These are phyloP conservation scores for Ilyonectria destructans DNA, from an alignment of 2,329 filamentous ascomycete species.

Conservation along the genomic window DNA sequence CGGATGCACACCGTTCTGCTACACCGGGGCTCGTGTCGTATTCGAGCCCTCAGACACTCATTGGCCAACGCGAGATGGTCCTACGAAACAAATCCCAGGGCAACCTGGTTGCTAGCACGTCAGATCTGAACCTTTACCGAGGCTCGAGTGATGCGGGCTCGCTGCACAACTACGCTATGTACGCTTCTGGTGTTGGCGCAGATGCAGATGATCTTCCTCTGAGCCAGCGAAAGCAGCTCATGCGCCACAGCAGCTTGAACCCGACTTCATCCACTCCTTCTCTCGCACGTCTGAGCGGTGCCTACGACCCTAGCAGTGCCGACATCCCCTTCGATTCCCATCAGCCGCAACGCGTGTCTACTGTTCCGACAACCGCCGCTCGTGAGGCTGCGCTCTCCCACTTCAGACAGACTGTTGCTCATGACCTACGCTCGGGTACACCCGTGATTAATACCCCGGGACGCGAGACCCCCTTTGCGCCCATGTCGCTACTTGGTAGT, in stretches of 20 bases:
- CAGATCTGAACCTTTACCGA: slow-evolving; percentile 49
- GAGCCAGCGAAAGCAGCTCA: slow-evolving; percentile 74
- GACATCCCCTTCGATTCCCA: slow-evolving; percentile 67
- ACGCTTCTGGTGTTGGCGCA: slow-evolving; percentile 51
- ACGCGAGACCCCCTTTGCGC: slow-evolving; percentile 59
- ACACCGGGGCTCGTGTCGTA: slow-evolving; percentile 67
- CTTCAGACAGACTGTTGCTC: slow-evolving; percentile 77
- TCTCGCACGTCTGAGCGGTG: slow-evolving; percentile 46
- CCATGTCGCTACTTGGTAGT: slow-evolving; percentile 52
- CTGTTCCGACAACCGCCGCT: slow-evolving; percentile 59
- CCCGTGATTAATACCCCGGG: slow-evolving; percentile 53
- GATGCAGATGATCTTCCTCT: slow-evolving; percentile 81
- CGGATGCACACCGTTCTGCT: slow-evolving; percentile 50
- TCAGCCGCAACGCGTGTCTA: slow-evolving; percentile 67
- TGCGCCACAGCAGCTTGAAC: slow-evolving; percentile 68
- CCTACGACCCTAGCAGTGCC: slow-evolving; percentile 49
- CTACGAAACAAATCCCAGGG: slow-evolving; percentile 68
- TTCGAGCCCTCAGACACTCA: slow-evolving; percentile 68
- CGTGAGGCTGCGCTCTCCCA: slow-evolving; percentile 75
- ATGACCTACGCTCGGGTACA: slow-evolving; percentile 69
- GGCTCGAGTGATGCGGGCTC: slow-evolving; percentile 61
- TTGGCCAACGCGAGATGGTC: slow-evolving; percentile 70
- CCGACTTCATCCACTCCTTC: slow-evolving; percentile 47
- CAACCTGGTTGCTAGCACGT: slow-evolving; percentile 51
- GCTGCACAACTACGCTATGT: slow-evolving; percentile 56